Conservation (phyloP, 148 eudicot genomes). For the Tetragonia tetragonoides region DNA sequence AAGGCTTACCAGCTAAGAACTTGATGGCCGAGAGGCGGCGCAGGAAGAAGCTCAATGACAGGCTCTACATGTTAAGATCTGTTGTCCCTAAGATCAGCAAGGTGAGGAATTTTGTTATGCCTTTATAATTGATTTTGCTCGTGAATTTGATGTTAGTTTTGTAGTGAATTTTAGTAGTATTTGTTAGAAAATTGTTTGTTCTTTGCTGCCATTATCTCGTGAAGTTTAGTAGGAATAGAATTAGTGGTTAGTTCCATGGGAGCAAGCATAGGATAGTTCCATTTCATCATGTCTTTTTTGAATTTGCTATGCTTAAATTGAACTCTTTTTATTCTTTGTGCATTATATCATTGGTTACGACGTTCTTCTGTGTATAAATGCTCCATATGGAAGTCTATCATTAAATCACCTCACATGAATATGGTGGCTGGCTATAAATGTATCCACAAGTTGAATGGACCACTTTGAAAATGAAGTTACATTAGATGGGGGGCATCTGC, state of each 20-base stretch:
- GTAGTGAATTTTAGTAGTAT: background rate
- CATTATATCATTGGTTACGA: constrained; percentile 36
- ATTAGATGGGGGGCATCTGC: constrained; percentile 19
- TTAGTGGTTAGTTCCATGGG: constrained; percentile 9
- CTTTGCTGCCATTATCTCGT: constrained; percentile 25
- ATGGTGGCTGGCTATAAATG: constrained; percentile 46
- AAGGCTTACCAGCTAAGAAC: constrained; percentile 87
- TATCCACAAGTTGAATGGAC: constrained; percentile 28
- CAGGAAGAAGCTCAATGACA: constrained; percentile 90
- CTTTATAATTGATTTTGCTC: constrained; percentile 35
- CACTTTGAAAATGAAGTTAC: constrained; percentile 33
- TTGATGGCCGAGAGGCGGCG: constrained; percentile 92
- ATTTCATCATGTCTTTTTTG: background rate
- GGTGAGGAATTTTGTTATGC: constrained; percentile 42
- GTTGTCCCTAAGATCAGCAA: constrained; percentile 97
- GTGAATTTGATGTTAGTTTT: constrained; percentile 7
- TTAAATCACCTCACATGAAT: constrained; percentile 80
- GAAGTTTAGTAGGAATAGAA: constrained; percentile 21
- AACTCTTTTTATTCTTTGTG: constrained; percentile 19
- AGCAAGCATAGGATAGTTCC: background rate
- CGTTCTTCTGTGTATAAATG: constrained; percentile 30
- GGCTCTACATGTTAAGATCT: constrained; percentile 85
- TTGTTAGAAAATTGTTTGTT: constrained; percentile 29
- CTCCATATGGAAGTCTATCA: constrained; percentile 43
- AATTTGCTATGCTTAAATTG: constrained; percentile 6